phyloP scores from a whole-genome alignment of 257 asterid genomes.

The Scutellaria minor region DNA sequence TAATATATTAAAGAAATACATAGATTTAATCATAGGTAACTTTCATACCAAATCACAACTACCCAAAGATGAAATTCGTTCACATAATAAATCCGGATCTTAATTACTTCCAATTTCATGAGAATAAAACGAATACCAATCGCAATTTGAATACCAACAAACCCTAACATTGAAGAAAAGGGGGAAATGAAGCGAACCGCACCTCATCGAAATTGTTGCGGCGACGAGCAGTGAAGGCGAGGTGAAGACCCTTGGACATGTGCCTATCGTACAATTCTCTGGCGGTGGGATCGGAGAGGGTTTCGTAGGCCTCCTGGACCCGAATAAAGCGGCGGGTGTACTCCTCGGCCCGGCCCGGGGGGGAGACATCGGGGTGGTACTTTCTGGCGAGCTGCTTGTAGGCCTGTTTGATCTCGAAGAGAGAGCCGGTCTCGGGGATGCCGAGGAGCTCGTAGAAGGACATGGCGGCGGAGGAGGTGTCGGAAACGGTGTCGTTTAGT shows the following conservation, averaged over 20 bases:
- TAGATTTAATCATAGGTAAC: too few species aligned
- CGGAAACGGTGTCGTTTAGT: conserved; percentile 30
- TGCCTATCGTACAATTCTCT: conserved; percentile 68
- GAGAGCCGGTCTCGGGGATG: conserved; percentile 61
- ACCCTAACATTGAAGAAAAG: background rate
- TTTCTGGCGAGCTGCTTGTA: conserved; percentile 83
- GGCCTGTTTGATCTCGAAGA: conserved; percentile 75
- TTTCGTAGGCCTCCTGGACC: conserved; percentile 90
- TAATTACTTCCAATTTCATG: background rate
- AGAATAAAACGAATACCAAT: too few species aligned
- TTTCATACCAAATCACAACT: too few species aligned
- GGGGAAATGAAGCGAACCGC: background rate
- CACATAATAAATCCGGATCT: background rate
- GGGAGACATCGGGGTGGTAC: conserved; percentile 96
- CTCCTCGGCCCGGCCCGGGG: conserved; percentile 81
- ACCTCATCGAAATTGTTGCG: conserved; percentile 60
- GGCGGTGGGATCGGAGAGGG: conserved; percentile 72
- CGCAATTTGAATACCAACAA: too few species aligned
- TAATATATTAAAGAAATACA: too few species aligned
- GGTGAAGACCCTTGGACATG: conserved; percentile 56
- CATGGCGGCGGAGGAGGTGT: conserved; percentile 10
- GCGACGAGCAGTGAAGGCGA: conserved; percentile 54
- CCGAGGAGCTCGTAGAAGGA: conserved; percentile 80
- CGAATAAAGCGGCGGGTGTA: conserved; percentile 66
- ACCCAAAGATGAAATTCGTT: too few species aligned